phyloP scores from a whole-genome alignment of 371 early-diverging fungal genomes.

The Mortierella sp. region DNA sequence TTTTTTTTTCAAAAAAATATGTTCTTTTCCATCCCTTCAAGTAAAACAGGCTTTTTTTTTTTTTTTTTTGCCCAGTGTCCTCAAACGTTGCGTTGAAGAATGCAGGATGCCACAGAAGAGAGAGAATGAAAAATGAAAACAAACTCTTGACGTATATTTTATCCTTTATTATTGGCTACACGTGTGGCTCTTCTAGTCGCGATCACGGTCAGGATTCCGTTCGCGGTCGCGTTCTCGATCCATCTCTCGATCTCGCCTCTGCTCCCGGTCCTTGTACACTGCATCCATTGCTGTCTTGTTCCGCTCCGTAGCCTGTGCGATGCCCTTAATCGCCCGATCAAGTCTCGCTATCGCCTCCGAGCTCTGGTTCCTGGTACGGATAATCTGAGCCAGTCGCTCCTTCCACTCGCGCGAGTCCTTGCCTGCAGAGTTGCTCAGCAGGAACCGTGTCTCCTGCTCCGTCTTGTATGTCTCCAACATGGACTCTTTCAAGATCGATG shows the following conservation, averaged over 20 bases:
- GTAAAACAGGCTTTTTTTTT: too few relatives aligned
- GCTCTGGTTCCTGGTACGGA: slow-evolving; percentile 34
- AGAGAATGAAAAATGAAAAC: too few relatives aligned
- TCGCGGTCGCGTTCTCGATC: slow-evolving; percentile 19
- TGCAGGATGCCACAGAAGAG: too few relatives aligned
- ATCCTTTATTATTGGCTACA: too few relatives aligned
- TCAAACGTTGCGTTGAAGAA: too few relatives aligned
- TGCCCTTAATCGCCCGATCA: slow-evolving; percentile 37
- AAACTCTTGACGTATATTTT: too few relatives aligned
- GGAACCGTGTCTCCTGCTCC: slow-evolving; percentile 47
- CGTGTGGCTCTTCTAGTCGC: too few relatives aligned
- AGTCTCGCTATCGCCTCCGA: slow-evolving; percentile 37
- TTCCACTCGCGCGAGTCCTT: slow-evolving; percentile 52
- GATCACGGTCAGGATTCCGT: too few relatives aligned
- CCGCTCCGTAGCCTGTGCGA: slow-evolving; percentile 22
- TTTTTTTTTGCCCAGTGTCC: too few relatives aligned
- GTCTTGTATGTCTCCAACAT: slow-evolving; percentile 52
- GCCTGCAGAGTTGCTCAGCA: slow-evolving; percentile 42
- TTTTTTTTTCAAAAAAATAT: too few relatives aligned
- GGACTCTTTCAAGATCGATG: slow-evolving; percentile 16
- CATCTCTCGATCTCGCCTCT: slow-evolving; percentile 30
- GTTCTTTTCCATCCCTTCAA: too few relatives aligned
- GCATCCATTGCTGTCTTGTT: slow-evolving; percentile 46
- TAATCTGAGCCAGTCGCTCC: slow-evolving; percentile 44
- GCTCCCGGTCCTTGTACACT: slow-evolving; percentile 34